Evolutionary conservation across 805 yeast species (phyloP).

Genomic region (Saturnispora gosingensis): DNA sequence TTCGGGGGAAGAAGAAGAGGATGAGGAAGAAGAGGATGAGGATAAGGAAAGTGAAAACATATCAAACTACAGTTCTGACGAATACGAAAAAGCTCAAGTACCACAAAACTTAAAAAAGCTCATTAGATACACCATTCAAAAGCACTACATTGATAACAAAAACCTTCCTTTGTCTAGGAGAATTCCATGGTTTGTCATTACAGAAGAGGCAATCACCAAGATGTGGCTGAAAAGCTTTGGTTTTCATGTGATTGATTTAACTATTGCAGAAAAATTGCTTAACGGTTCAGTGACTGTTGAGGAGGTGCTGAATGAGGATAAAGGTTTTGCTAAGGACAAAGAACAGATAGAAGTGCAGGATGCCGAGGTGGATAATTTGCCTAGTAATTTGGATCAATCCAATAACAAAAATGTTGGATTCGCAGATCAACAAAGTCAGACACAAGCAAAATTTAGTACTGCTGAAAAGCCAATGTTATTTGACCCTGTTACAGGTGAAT

Average conservation of each 20-base stretch:
- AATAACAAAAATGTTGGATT: slow-evolving; percentile 10
- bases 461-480: slow-evolving; percentile 4
- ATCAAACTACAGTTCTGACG: background rate
- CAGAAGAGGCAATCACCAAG: slow-evolving; percentile 49
- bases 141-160: slow-evolving; percentile 35
- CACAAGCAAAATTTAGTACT: slow-evolving; percentile 23
- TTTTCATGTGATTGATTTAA: slow-evolving; percentile 40
- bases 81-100: slow-evolving; percentile 30
- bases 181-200: slow-evolving; percentile 44
- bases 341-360: background rate
- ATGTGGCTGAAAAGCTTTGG: slow-evolving; percentile 48
- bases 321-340: slow-evolving; percentile 23
- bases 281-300: background rate
- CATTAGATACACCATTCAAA: slow-evolving; percentile 49
- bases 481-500: slow-evolving; percentile 1
- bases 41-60: slow-evolving; percentile 1
- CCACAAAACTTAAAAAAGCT: slow-evolving; percentile 40
- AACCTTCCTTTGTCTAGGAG: slow-evolving; percentile 12
- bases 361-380: slow-evolving; percentile 6
- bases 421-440: background rate
- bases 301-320: slow-evolving; percentile 35
- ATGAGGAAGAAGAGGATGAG: slow-evolving; percentile 4
- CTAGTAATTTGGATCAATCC: background rate
- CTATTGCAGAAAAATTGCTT: slow-evolving; percentile 2
- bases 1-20: background rate